Evolutionary conservation across 148 eudicot species (phyloP), one percentile per base, ranked within the genome.

Genomic region (Camellia granthamiana): DNA sequence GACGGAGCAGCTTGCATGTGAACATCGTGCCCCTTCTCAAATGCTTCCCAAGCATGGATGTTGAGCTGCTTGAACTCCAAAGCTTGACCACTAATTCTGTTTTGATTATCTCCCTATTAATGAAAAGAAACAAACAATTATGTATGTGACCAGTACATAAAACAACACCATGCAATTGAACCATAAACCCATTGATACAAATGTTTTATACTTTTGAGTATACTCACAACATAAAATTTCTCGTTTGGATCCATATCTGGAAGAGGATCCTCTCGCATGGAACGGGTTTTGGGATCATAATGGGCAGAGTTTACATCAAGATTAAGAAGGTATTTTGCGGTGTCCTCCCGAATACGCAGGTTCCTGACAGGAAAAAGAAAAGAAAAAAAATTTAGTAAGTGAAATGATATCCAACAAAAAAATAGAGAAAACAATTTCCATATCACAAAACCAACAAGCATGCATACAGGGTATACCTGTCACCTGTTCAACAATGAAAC

Each of bases 1-100:
- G 98, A 95, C 3, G 98, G 98, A 86, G 96, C 97, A 67, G 98
- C 97, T 90, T 95, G 98, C 93, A 92, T 84, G 81, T 95, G 98
- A 76, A 95, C 85, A 80, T 95, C 98, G 80, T 93, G 95, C 23
- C 98, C 97, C 87, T 93, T 95, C 55, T 93, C 98, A 87, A 93
- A 95, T 78, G 98, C 96, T 82, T 95, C 98, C 87, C 85, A 93
- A 55, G 98, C 94, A 85, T 95, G 98, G 15, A 95, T 83, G 77
- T 95, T 89, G 42, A 95, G 84, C 83, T 91, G 93, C 84, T 93
- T 91, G 84, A 93, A 95, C 80, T 95, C 97, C 89, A 93, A 85
- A 41, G 97, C 96, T 88, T 95, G 97, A 77, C 98, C 98, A 82
- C 97, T 93, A 7, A 88, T 80, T 84, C 97, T 89, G 79, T 92